Evolutionary conservation across 225 moss, liverwort and hornwort genomes (phyloP).

Genomic region (Straminergon stramineum): DNA sequence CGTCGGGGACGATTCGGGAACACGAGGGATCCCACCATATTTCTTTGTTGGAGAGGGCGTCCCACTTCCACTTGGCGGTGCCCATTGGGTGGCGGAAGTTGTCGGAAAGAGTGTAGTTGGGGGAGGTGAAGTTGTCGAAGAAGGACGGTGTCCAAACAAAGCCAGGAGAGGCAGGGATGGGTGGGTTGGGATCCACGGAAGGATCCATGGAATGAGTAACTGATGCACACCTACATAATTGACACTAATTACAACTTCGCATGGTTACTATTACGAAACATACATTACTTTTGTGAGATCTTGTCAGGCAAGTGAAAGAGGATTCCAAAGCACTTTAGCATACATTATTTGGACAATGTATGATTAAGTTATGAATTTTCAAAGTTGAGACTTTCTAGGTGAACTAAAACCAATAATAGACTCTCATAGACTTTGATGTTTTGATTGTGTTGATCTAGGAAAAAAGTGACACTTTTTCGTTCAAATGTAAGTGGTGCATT

Average conservation of each 20-base stretch:
- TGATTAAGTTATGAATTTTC: not conserved
- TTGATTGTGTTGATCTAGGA: not conserved
- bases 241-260: not conserved
- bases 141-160: not conserved
- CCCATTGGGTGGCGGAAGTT: constrained; percentile 19
- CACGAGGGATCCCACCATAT: constrained; percentile 71
- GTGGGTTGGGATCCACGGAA: not conserved
- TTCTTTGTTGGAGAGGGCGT: constrained; percentile 53
- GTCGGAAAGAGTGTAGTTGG: not conserved
- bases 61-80: constrained; percentile 33
- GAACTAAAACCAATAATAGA: not conserved
- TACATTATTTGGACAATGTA: not conserved
- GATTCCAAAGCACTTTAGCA: not conserved
- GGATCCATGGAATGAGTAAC: not conserved
- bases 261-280: not conserved
- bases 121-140: constrained; percentile 12
- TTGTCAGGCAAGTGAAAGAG: accelerated
- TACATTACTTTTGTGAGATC: too few relatives aligned
- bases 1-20: constrained; percentile 26
- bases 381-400: not conserved
- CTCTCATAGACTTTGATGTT: not conserved
- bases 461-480: not conserved
- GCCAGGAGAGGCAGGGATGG: not conserved
- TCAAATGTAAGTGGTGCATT: not conserved
- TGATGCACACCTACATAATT: not conserved